phyloP scores from a whole-genome alignment of 2,329 filamentous ascomycete species.

The Beauveria rudraprayagi region DNA sequence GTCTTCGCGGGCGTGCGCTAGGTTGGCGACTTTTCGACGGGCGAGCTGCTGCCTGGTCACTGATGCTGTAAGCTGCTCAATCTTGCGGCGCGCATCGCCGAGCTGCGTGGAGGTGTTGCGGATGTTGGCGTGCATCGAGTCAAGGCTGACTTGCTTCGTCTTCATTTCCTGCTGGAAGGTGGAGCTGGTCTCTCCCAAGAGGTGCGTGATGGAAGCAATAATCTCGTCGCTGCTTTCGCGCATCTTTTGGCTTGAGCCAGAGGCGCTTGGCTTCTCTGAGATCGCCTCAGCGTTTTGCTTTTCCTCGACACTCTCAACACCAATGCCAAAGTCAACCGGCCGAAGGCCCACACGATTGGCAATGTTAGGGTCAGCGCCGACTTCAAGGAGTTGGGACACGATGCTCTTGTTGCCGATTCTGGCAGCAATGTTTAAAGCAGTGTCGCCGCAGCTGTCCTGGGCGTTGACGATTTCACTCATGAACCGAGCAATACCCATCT shows the following conservation, averaged over 20 bases:
- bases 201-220: conserved; percentile 71
- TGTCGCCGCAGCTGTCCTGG: conserved; percentile 89
- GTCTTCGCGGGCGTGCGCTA: conserved; percentile 64
- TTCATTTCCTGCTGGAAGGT: conserved; percentile 76
- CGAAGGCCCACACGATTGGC: conserved; percentile 82
- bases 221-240: conserved; percentile 73
- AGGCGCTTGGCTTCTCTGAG: conserved; percentile 34
- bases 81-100: conserved; percentile 63
- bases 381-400: conserved; percentile 91
- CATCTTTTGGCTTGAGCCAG: conserved; percentile 45
- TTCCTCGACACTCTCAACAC: conserved; percentile 50
- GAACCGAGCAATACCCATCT: conserved; percentile 83
- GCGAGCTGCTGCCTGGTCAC: conserved; percentile 57
- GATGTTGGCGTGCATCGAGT: conserved; percentile 72
- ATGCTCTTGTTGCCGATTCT: conserved; percentile 90
- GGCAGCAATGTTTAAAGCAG: conserved; percentile 86
- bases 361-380: conserved; percentile 88
- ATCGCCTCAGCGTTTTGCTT: conserved; percentile 33
- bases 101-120: conserved; percentile 73
- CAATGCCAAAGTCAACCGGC: conserved; percentile 91
- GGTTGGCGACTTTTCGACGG: conserved; percentile 67
- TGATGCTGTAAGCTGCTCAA: conserved; percentile 63
- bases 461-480: conserved; percentile 97
- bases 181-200: conserved; percentile 69
- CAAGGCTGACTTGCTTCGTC: conserved; percentile 75